Evolutionary conservation across 192 early-diverging fungal species (phyloP).

Genomic region (Coemansia sp.): DNA sequence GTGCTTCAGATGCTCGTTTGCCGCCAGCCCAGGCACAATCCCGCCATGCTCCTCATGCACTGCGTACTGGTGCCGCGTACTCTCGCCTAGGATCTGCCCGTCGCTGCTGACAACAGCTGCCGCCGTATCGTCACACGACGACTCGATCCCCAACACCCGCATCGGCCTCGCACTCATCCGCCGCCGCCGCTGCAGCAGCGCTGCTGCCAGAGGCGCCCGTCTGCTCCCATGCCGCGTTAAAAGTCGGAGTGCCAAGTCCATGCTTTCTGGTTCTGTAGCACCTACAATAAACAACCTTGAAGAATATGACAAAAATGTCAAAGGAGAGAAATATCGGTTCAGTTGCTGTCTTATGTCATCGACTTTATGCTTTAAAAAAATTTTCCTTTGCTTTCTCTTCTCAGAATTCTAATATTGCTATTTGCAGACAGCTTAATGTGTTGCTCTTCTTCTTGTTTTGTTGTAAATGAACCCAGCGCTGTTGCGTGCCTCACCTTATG

Average conservation of each 20-base stretch:
- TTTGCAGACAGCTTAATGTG: neutral
- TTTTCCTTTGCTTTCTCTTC: neutral
- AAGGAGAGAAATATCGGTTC: too few relatives aligned
- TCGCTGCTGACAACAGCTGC: conserved; percentile 69
- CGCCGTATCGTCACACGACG: conserved; percentile 80
- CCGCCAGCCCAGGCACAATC: conserved; percentile 70
- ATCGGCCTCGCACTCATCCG: conserved; percentile 7
- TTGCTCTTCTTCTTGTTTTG: neutral
- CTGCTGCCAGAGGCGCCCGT: neutral
- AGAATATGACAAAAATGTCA: too few relatives aligned
- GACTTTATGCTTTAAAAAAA: neutral
- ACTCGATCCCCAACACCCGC: conserved; percentile 66
- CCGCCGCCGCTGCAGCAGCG: neutral
- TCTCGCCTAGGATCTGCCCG: conserved; percentile 63
- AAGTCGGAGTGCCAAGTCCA: neutral
- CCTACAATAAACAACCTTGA: too few relatives aligned
- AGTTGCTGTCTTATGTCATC: too few relatives aligned
- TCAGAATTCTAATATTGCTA: neutral
- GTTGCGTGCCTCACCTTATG: neutral
- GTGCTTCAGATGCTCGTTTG: conserved; percentile 62
- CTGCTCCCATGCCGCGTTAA: neutral
- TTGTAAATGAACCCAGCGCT: conserved; percentile 9
- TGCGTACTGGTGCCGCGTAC: conserved; percentile 61
- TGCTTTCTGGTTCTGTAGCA: neutral
- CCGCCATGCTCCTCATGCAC: conserved; percentile 74